These are phyloP conservation scores for Leishmania turanica DNA, from an alignment of 208 protist genomes.

Conservation along the genomic window DNA sequence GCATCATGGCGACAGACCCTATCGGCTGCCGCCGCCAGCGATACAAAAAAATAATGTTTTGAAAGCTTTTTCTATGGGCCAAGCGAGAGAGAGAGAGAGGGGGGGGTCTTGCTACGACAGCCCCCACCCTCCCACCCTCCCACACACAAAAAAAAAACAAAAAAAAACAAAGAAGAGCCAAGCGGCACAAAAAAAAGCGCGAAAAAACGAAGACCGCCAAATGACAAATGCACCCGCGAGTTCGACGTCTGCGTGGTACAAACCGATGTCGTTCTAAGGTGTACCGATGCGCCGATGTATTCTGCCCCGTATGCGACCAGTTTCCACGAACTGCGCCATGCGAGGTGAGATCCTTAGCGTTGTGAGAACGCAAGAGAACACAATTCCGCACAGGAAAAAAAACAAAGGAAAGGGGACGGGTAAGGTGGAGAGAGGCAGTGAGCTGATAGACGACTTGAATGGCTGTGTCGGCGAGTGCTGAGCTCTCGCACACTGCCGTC, in stretches of 20 bases:
- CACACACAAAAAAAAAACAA: no score
- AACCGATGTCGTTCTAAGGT: background rate
- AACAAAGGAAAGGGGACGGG: background rate
- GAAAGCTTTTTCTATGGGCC: no score
- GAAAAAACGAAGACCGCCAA: background rate
- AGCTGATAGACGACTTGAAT: background rate
- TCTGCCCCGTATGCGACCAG: background rate
- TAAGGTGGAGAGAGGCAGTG: background rate
- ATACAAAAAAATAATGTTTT: background rate
- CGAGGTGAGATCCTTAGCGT: background rate
- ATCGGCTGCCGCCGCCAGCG: background rate
- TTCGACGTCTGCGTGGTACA: background rate
- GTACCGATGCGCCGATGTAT: background rate
- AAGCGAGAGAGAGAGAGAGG: background rate
- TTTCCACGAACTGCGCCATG: background rate
- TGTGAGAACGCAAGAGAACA: background rate
- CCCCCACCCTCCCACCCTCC: no score
- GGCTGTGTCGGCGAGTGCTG: background rate
- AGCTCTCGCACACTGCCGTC: background rate
- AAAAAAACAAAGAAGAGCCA: background rate
- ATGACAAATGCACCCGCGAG: background rate
- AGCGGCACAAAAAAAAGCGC: background rate
- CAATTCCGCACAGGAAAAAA: background rate
- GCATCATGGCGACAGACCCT: slow-evolving; percentile 1
- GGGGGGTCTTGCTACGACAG: no score